phyloP scores from a whole-genome alignment of 1,284 basidiomycete species.

The Boletus subluridellus region DNA sequence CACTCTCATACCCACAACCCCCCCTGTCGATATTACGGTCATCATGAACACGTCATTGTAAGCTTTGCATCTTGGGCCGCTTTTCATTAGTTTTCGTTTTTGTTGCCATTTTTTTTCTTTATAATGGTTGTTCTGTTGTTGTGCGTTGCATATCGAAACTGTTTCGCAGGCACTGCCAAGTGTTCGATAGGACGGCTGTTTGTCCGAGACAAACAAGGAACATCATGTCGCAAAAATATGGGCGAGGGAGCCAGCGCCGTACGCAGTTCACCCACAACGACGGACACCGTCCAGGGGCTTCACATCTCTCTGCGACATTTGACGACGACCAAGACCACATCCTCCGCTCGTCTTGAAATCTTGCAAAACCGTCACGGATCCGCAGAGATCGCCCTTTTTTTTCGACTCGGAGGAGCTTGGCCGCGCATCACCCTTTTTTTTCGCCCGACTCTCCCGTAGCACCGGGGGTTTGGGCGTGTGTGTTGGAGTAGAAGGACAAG shows the following conservation, averaged over 20 bases:
- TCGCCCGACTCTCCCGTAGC: background rate
- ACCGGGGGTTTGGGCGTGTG: background rate
- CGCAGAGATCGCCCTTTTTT: slow-evolving; percentile 47
- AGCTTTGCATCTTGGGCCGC: slow-evolving; percentile 6
- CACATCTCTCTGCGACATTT: slow-evolving; percentile 1
- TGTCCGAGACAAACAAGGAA: slow-evolving; percentile 34
- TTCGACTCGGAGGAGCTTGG: background rate
- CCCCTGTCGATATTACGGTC: slow-evolving; percentile 6
- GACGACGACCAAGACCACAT: slow-evolving; percentile 2
- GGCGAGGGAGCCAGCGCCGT: slow-evolving; percentile 21
- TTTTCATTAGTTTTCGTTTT: background rate
- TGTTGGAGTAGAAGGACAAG: background rate
- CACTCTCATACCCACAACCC: slow-evolving; percentile 17
- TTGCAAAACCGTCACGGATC: slow-evolving; percentile 55
- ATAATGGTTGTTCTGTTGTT: background rate
- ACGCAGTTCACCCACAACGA: slow-evolving; percentile 29
- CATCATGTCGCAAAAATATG: slow-evolving; percentile 41
- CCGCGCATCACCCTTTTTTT: background rate
- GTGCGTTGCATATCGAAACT: background rate
- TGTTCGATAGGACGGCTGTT: slow-evolving; percentile 24
- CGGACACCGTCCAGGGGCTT: slow-evolving; percentile 1
- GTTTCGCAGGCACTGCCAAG: background rate
- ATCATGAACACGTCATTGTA: slow-evolving; percentile 16
- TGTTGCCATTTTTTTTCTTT: background rate
- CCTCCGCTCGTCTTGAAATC: slow-evolving; percentile 45